Evolutionary conservation across 108 stramenopile species (phyloP).

Genomic region (Pseudonitzschia multiseries): DNA sequence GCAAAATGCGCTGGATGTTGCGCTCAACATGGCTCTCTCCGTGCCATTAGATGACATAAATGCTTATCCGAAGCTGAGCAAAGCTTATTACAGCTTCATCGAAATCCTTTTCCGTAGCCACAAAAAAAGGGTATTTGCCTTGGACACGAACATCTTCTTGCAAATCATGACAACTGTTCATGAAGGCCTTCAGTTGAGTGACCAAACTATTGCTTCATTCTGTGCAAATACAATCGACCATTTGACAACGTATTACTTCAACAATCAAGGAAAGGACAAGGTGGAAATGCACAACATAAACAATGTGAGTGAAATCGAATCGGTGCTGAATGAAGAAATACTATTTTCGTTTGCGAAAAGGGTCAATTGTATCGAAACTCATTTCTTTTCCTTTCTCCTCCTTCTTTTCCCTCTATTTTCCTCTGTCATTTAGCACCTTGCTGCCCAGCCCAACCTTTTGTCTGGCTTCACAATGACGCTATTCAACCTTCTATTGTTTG

Average conservation of each 20-base stretch:
- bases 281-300: slow-evolving; percentile 80
- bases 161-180: slow-evolving; percentile 92
- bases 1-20: slow-evolving; percentile 88
- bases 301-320: slow-evolving; percentile 50
- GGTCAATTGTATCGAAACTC: not conserved
- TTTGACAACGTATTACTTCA: slow-evolving; percentile 92
- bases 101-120: slow-evolving; percentile 95
- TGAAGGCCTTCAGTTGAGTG: slow-evolving; percentile 93
- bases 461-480: slow-evolving; percentile 89
- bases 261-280: slow-evolving; percentile 87
- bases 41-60: slow-evolving; percentile 91
- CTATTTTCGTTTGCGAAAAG: not conserved
- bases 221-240: slow-evolving; percentile 96
- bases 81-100: slow-evolving; percentile 91
- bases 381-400: not conserved
- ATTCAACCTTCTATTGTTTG: slow-evolving; percentile 95
- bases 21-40: slow-evolving; percentile 83
- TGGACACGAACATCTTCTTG: slow-evolving; percentile 90
- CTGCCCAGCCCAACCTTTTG: slow-evolving; percentile 88
- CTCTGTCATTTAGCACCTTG: slow-evolving; percentile 66
- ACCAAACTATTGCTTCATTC: slow-evolving; percentile 81
- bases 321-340: not conserved
- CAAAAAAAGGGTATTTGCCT: slow-evolving; percentile 73
- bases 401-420: slow-evolving; percentile 9
- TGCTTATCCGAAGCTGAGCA: slow-evolving; percentile 95